Evolutionary conservation across 805 yeast species (phyloP).

Genomic region (Sugiyamaella floridensis): DNA sequence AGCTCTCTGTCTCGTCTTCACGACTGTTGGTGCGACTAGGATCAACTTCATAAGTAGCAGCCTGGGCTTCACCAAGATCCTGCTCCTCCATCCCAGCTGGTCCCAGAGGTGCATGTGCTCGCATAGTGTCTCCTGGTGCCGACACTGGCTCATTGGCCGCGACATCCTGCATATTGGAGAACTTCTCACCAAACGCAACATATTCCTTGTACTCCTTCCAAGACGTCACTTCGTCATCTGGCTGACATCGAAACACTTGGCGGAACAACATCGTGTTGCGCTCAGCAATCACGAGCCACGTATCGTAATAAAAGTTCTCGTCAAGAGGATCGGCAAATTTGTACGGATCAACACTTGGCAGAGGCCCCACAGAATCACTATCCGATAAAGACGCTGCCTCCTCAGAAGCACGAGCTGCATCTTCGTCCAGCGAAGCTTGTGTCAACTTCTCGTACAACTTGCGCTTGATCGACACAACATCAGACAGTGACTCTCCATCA

Average conservation of each 20-base stretch:
- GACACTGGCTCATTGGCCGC: conserved; percentile 23
- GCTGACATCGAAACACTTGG: conserved; percentile 86
- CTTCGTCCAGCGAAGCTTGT: neutral
- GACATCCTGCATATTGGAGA: conserved; percentile 32
- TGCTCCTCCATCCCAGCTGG: conserved; percentile 1
- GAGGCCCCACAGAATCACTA: conserved; percentile 1
- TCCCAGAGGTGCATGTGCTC: conserved; percentile 17
- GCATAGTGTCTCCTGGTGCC: conserved; percentile 11
- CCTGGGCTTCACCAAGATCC: conserved; percentile 1
- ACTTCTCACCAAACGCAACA: conserved; percentile 34
- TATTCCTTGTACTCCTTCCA: conserved; percentile 86
- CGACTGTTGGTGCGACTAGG: neutral
- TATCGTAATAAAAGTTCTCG: conserved; percentile 74
- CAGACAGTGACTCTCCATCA: conserved; percentile 31
- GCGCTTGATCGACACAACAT: conserved; percentile 29
- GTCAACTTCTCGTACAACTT: conserved; percentile 20
- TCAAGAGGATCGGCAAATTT: conserved; percentile 80
- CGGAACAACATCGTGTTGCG: conserved; percentile 78
- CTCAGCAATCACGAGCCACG: conserved; percentile 77
- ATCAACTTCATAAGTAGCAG: neutral
- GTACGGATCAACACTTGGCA: conserved; percentile 70
- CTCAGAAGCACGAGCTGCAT: neutral
- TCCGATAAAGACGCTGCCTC: conserved; percentile 3
- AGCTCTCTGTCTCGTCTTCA: neutral
- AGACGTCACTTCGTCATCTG: conserved; percentile 81